Evolutionary conservation across 2,329 filamentous ascomycete species (phyloP).

Genomic region (Cyclaneusma minus): DNA sequence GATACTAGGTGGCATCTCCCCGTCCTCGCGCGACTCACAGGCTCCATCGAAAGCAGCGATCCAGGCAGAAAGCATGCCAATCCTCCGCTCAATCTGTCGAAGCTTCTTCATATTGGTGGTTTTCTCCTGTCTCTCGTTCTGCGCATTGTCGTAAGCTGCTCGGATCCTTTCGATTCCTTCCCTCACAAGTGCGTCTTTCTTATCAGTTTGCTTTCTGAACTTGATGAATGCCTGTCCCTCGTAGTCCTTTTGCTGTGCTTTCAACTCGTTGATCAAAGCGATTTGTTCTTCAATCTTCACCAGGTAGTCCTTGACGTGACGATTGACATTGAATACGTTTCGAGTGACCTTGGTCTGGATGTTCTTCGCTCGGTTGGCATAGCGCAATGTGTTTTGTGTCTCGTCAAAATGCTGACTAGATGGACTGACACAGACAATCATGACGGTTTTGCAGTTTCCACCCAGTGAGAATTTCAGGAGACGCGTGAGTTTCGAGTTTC

Average conservation of each 20-base stretch:
- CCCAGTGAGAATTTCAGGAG: constrained; percentile 93
- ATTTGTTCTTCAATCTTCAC: constrained; percentile 99
- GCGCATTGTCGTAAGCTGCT: constrained; percentile 68
- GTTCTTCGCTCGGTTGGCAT: constrained; percentile 96
- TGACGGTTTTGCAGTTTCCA: constrained; percentile 96
- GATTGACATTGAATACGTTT: constrained; percentile 97
- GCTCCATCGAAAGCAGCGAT: constrained; percentile 79
- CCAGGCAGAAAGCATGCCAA: constrained; percentile 79
- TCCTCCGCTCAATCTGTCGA: constrained; percentile 69
- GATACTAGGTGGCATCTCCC: constrained; percentile 53
- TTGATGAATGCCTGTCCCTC: constrained; percentile 73
- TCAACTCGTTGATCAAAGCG: constrained; percentile 89
- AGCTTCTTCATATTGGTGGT: constrained; percentile 67
- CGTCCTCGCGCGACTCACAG: constrained; percentile 52
- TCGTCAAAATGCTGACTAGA: constrained; percentile 96
- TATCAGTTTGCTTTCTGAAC: constrained; percentile 80
- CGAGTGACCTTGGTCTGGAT: constrained; percentile 99
- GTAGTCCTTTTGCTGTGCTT: constrained; percentile 80
- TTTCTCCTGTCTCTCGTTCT: constrained; percentile 63
- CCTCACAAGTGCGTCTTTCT: constrained; percentile 57
- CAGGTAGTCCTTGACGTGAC: constrained; percentile 96
- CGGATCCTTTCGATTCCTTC: constrained; percentile 73
- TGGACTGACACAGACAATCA: constrained; percentile 97
- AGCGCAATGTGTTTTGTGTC: constrained; percentile 93
- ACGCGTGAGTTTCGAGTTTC: constrained; percentile 92